Evolutionary conservation across 2,329 filamentous ascomycete genomes (phyloP), one percentile per base, ranked within the genome.

Genomic region (Colletotrichum nymphaeae): DNA sequence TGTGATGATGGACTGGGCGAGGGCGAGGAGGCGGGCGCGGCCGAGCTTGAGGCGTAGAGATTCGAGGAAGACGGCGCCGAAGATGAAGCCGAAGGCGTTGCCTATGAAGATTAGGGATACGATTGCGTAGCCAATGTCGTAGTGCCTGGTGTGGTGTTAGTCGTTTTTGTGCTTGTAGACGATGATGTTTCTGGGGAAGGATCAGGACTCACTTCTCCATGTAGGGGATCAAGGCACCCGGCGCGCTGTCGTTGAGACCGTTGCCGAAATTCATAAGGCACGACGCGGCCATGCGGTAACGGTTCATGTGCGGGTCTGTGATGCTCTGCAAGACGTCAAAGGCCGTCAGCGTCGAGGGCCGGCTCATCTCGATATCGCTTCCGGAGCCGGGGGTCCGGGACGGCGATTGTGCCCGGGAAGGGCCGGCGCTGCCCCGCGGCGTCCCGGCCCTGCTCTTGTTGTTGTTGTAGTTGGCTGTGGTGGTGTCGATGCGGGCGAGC

Each of bases 41-140:
- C 94, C 94, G 2, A 95, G 82, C 24, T 88, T 88, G 6, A 84
- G 83, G 67, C 92, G 87, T 4, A 95, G 84, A 1, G 84, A 81
- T 77, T 95, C 92, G n/a, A 93, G 88, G 74, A 93, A 86, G 49
- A 92, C 89, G 1, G 94, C 94, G 1, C 93, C 92, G 14, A 88
- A 81, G 78, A 97, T 91, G 83, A 95, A 97, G 19, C 94, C 94
- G 5, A 92, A 76, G 0, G 94, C 94, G 77, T 94, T 94, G 57
- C 92, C 90, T 35, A 97, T 89, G 84, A 97, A 97, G 78, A 97
- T 94, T 49, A 96, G 85, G 2, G 94, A 96, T 3, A 97, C 93
- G 9, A 94, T 83, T 2, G 91, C 93, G 80, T 97, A 96, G 55
- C 92, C 92, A 69, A 97, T 94, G 71, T 87, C 76, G 79, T 96